phyloP scores from a whole-genome alignment of 73 alveolate genomes.

The Stentor roeselii region DNA sequence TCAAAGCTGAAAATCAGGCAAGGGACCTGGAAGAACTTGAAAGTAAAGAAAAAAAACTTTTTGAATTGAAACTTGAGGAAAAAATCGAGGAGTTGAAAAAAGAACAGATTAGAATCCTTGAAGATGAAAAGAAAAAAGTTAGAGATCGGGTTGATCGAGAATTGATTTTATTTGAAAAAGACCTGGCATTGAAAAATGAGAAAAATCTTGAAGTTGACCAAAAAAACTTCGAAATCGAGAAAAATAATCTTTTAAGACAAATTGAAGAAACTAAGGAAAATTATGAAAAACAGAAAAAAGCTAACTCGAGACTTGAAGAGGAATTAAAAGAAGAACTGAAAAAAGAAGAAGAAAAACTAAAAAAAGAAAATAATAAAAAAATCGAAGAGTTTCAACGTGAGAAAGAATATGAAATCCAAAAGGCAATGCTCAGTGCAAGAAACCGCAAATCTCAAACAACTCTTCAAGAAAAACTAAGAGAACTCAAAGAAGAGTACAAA shows the following conservation, averaged over 20 bases:
- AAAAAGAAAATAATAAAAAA: neutral
- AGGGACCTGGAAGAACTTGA: slow-evolving; percentile 19
- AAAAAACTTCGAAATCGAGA: neutral
- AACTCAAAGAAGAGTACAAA: neutral
- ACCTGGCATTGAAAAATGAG: neutral
- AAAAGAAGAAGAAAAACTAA: neutral
- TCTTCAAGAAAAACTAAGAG: slow-evolving; percentile 6
- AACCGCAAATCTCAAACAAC: neutral
- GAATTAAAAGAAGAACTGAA: slow-evolving; percentile 3
- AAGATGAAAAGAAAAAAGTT: neutral
- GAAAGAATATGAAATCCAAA: neutral
- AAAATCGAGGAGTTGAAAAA: neutral
- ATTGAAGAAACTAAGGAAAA: slow-evolving; percentile 7
- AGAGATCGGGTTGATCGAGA: neutral
- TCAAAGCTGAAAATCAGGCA: neutral
- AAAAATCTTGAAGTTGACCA: neutral
- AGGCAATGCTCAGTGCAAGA: slow-evolving; percentile 10
- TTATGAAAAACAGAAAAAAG: slow-evolving; percentile 10
- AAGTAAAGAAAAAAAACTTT: slow-evolving; percentile 11
- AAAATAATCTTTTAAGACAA: neutral
- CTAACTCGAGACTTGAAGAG: neutral
- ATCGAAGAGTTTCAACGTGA: neutral
- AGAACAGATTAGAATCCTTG: slow-evolving; percentile 1
- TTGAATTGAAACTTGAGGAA: neutral
- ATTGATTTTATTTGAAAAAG: neutral